These are phyloP conservation scores for Silene uniflora DNA, from an alignment of 148 eudicot species.

Conservation along the genomic window DNA sequence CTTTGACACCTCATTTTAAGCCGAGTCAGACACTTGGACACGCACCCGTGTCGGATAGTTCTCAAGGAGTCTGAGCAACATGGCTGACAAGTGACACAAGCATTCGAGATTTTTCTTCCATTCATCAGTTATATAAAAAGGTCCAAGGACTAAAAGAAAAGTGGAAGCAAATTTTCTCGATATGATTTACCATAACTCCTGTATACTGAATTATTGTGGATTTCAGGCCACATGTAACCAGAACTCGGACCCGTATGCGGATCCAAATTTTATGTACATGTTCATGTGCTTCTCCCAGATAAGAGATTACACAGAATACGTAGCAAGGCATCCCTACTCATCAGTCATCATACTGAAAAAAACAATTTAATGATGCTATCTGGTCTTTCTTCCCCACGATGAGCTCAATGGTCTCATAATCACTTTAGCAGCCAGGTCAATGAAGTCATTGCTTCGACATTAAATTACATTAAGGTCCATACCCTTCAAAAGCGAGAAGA, in stretches of 20 bases:
- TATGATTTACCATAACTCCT: not conserved
- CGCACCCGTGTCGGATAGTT: no score
- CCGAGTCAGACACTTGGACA: no score
- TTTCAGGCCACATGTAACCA: not conserved
- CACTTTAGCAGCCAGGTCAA: not conserved
- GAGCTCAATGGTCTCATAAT: not conserved
- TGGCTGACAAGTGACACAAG: not conserved
- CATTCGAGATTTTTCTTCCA: not conserved
- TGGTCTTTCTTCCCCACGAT: no score
- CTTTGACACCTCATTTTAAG: no score
- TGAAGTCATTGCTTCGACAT: not conserved
- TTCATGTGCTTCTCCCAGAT: not conserved
- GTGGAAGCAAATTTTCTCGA: not conserved
- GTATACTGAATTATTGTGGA: not conserved
- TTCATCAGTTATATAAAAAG: not conserved
- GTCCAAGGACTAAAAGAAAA: not conserved
- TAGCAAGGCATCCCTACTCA: not conserved
- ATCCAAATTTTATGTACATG: not conserved
- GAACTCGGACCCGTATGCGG: not conserved
- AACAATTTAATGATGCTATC: not conserved
- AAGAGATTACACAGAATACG: not conserved
- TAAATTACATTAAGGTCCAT: slow-evolving; percentile 20
- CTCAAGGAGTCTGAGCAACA: no score
- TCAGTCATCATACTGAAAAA: not conserved
- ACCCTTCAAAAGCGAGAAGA: slow-evolving; percentile 88